Conservation (phyloP, 768 basidiomycete genomes). For the Pisolithus tinctorius region DNA sequence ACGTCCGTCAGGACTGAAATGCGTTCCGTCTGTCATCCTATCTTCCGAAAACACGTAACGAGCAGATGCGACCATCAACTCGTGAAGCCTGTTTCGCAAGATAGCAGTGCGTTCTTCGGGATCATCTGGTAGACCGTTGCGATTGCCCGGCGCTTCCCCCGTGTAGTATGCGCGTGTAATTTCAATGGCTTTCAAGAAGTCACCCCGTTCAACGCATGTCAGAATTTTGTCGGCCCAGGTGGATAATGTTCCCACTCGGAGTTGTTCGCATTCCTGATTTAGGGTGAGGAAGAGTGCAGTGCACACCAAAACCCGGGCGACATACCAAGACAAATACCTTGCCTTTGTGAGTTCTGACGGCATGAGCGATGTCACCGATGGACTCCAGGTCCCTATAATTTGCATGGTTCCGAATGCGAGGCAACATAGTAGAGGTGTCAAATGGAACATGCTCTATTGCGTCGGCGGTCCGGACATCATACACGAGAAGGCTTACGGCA, state of each 20-base stretch:
- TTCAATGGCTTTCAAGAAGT: conserved; percentile 88
- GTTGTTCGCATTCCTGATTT: conserved; percentile 51
- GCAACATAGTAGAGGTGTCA: conserved; percentile 49
- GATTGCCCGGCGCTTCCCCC: conserved; percentile 76
- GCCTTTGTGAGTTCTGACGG: conserved; percentile 78
- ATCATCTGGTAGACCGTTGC: conserved; percentile 76
- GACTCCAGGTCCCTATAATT: too few relatives aligned
- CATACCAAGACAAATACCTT: conserved; percentile 87
- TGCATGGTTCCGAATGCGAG: conserved; percentile 41
- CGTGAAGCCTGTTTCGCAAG: conserved; percentile 70
- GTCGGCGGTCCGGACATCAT: conserved; percentile 51
- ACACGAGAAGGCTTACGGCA: conserved; percentile 51
- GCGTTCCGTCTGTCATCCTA: conserved; percentile 85
- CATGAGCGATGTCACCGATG: conserved; percentile 53
- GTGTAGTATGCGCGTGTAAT: conserved; percentile 76
- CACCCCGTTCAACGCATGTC: conserved; percentile 71
- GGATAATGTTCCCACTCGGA: conserved; percentile 78
- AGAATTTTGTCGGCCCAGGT: conserved; percentile 96
- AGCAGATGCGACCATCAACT: conserved; percentile 82
- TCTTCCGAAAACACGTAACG: conserved; percentile 93
- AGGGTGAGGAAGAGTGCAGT: conserved; percentile 3
- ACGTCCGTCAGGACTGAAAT: conserved; percentile 70
- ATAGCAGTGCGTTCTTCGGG: conserved; percentile 48
- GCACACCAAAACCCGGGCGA: neutral
- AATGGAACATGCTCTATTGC: conserved; percentile 59